Conservation (phyloP, 306 rosid genomes). For the Vicia villosa region DNA sequence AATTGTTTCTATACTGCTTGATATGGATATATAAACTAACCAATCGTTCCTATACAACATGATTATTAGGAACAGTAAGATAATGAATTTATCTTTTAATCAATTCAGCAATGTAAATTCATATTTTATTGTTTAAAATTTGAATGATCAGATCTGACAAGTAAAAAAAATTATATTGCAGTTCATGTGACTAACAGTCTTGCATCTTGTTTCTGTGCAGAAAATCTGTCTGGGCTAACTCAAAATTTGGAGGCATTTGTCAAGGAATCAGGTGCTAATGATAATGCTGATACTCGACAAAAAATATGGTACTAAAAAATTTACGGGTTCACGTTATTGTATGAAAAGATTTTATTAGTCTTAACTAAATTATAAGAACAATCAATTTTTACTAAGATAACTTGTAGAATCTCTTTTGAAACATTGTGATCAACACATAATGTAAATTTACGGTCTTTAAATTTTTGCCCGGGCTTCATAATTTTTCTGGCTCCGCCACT, state of each 20-base stretch:
- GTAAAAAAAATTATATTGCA: constrained; percentile 17
- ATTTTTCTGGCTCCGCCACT: too few relatives aligned
- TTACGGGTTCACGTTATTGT: constrained; percentile 2
- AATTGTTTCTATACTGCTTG: too few relatives aligned
- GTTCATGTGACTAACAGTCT: constrained; percentile 27
- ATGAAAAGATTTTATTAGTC: constrained; percentile 22
- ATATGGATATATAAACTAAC: too few relatives aligned
- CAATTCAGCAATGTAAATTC: constrained; percentile 22
- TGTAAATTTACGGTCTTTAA: too few relatives aligned
- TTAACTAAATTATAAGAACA: constrained; percentile 16
- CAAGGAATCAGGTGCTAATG: constrained; percentile 18
- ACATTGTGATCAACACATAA: neutral
- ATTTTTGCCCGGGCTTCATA: too few relatives aligned
- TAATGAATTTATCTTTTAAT: constrained; percentile 25
- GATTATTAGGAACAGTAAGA: constrained; percentile 46
- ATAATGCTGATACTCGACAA: constrained; percentile 6
- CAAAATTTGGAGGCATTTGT: constrained; percentile 23
- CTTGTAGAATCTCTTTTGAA: constrained; percentile 17
- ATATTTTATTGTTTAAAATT: constrained; percentile 35
- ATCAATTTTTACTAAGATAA: neutral
- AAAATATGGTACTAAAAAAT: constrained; percentile 36
- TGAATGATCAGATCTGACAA: constrained; percentile 33
- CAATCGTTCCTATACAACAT: too few relatives aligned
- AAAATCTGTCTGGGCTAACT: constrained; percentile 37
- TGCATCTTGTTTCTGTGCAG: constrained; percentile 32